phyloP scores from a whole-genome alignment of 768 basidiomycete genomes.

The Trametes maxima region DNA sequence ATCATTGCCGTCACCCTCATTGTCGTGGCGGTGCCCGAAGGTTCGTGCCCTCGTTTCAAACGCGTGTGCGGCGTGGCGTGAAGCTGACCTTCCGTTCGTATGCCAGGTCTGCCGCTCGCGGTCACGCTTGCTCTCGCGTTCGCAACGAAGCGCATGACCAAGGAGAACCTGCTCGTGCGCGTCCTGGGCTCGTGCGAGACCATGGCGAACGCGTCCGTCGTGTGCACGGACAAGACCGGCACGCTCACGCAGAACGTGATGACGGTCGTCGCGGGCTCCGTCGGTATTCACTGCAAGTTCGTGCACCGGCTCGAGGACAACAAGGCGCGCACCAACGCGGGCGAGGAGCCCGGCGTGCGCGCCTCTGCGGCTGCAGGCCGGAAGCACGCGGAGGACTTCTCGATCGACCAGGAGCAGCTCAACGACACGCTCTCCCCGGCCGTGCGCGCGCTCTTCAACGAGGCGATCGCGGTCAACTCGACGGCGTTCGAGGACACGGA shows the following conservation, averaged over 20 bases:
- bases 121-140: slow-evolving; percentile 97
- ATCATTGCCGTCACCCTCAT: slow-evolving; percentile 94
- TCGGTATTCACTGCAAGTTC: slow-evolving; percentile 95
- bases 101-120: slow-evolving; percentile 83
- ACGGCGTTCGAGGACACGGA: slow-evolving; percentile 90
- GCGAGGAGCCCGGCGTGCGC: slow-evolving; percentile 46
- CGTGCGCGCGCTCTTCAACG: slow-evolving; percentile 72
- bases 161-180: slow-evolving; percentile 92
- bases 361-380: slow-evolving; percentile 33
- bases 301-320: slow-evolving; percentile 79
- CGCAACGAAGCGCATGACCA: slow-evolving; percentile 97
- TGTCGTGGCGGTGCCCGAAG: slow-evolving; percentile 89
- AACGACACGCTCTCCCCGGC: slow-evolving; percentile 62
- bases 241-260: slow-evolving; percentile 95
- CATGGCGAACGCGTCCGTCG: slow-evolving; percentile 96
- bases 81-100: slow-evolving; percentile 12
- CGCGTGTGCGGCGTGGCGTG: slow-evolving; percentile 12
- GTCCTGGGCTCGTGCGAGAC: slow-evolving; percentile 97
- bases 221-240: slow-evolving; percentile 96
- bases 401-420: slow-evolving; percentile 77
- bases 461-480: slow-evolving; percentile 87
- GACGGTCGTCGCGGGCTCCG: slow-evolving; percentile 94
- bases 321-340: slow-evolving; percentile 68
- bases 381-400: slow-evolving; percentile 73
- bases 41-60: slow-evolving; percentile 33